Evolutionary conservation across 2,329 filamentous ascomycete species (phyloP), one percentile per base, ranked within the genome.

Genomic region (Elsinoe batatas): DNA sequence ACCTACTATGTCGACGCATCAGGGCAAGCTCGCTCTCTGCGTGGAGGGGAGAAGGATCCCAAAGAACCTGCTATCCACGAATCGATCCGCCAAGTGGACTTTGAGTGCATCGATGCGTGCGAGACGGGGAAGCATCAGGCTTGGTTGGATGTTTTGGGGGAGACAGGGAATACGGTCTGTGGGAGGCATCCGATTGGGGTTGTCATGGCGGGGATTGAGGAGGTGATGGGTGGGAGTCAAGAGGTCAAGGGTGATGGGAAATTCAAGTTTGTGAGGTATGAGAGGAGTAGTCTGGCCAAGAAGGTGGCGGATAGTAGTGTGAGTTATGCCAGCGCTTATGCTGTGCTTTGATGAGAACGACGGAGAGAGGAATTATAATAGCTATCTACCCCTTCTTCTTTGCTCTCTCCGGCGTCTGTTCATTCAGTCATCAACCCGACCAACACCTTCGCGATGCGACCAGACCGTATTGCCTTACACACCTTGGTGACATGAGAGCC

Each of bases 181-280:
- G 93, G 93, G 3, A 78, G 91, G 49, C 93, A 98, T 72, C 93
- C 93, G 0, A 97, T 98, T 63, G 91, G 93, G 0, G 85, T 97
- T 3, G 80, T 87, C 36, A 90, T 98, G 88, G 89, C 91, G 0
- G 90, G 86, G 0, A 70, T 97, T 58, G 91, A 96, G 71, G 72
- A 76, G 49, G 66, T 88, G 32, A 71, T 57, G 56, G 63, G 54
- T 66, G 38, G 37, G 11, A 56, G 51, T 13, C 69, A 58, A 49
- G 59, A 64, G 64, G 30, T 33, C 2, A 18, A 33, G 6, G 49
- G 54, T 3, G 56, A 49, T 36, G 51, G 66, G 3, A 60, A 51
- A 15, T 94, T 97, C 70, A 82, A 79, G 63, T 89, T 97, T 64
- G 78, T 95, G 56, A 78, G 86, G 64, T 98, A 98, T 69, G 84